Evolutionary conservation across 148 eudicot genomes (phyloP), one percentile per base, ranked within the genome.

Genomic region (Polygonum maritimum): DNA sequence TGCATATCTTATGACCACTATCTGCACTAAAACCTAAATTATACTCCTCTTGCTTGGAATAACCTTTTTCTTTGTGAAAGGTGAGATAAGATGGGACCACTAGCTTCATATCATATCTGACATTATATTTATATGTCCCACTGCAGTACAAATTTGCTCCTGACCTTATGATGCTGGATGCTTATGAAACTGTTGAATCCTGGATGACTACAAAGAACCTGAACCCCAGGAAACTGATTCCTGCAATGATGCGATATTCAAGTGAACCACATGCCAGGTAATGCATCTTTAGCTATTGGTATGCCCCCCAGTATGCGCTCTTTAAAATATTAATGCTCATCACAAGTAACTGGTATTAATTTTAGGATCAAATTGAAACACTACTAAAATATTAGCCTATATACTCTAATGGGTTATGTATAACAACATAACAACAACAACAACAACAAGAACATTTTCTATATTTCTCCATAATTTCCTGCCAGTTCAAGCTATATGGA

Each of bases 191-290:
- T 82, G 96, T 95, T 75, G 97, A 95, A 81, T 87, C 97, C 70
- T 95, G 99, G 99, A 90, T 95, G 99, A 92, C 81, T 75, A 90
- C 86, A 40, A 88, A 83, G 75, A 85, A 92, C 78, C 86, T 95
- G 80, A 90, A 92, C 76, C 99, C 97, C 39, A 89, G 96, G 82
- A 95, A 91, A 84, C 80, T 95, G 78, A 90, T 95, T 85, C 97
- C 97, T 80, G 99, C 99, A 69, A 92, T 95, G 99, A 89, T 95
- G 99, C 92, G 97, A 40, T 95, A 95, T 86, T 92, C 97, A 79
- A 89, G 90, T 78, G 99, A 95, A 84, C 96, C 99, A 26, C 99
- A 95, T 86, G 94, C 99, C 77, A 92, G 91, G 99, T 95, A 89
- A 81, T 69, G 38, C 77, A 70, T 79, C 33, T 57, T 63, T 39